Evolutionary conservation across 1,139 yeast species (phyloP), one percentile per base, ranked within the genome.

Genomic region (Lodderomyces jiufengensis): DNA sequence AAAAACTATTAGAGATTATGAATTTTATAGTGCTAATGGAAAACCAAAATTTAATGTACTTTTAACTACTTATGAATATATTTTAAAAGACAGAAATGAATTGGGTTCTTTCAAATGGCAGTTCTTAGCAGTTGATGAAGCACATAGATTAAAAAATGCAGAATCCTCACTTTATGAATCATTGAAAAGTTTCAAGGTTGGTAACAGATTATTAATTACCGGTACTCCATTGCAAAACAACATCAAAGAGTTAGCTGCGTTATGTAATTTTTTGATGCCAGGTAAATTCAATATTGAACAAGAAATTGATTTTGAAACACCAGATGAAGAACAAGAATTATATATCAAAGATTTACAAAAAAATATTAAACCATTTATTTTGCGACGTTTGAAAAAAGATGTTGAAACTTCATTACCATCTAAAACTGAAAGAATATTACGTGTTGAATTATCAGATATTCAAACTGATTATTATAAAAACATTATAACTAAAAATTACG

Each of bases 161-260:
- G 97, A 90, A 56, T 83, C 95, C 24, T 90, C 97, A 0, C 66
- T 94, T 33, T 92, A 92, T 54, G 97, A 90, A 54, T 82, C 95
- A 1, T 71, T 94, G 42, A 76, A 72, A 48, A 85, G 84, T 49
- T 88, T 94, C 62, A 84, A 80, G 49, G 94, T 84, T 11, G 74
- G 82, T 4, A 92, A 94, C 59, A 71, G 97, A 47, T 66, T 94
- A 41, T 73, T 94, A 44, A 94, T 94, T 48, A 94, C 99, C 4
- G 99, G 99, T 63, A 94, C 99, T 1, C 99, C 99, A 3, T 71
- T 92, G 46, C 99, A 92, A 58, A 94, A 94, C 55, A 94, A 92
- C 57, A 83, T 94, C 50, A 86, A 87, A 52, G 99, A 94, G 61
- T 72, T 94, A 47, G 96, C 96, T 2, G 97, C 99, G 0, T 72